Percentiles rank a stretch among this genome's conserved stretches.
These are phyloP conservation scores for Kurtzmaniella cleridarum DNA, from an alignment of 805 yeast species.

Conservation along the genomic window DNA sequence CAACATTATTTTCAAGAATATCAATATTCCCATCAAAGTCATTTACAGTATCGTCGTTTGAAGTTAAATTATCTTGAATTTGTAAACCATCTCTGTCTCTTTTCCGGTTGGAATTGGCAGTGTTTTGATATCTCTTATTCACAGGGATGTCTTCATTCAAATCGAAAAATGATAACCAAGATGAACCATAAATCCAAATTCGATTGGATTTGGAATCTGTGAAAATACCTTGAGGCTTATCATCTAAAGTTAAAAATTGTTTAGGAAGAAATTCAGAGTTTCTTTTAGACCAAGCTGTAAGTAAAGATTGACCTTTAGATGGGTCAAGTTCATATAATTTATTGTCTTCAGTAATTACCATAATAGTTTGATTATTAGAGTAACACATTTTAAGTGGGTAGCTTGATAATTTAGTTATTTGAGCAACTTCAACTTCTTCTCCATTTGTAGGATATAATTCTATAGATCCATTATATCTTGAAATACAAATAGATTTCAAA, in stretches of 20 bases:
- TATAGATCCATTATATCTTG: constrained; percentile 63
- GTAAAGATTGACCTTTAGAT: constrained; percentile 13
- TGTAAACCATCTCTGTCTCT: constrained; percentile 40
- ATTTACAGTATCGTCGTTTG: constrained; percentile 18
- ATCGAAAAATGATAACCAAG: constrained; percentile 77
- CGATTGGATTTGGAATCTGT: constrained; percentile 34
- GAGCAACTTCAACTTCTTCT: constrained; percentile 17
- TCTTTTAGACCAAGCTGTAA: constrained; percentile 74
- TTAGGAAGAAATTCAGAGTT: constrained; percentile 74
- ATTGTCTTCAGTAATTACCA: constrained; percentile 69
- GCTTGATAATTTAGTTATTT: constrained; percentile 55
- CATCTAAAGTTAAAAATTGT: constrained; percentile 50
- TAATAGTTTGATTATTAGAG: constrained; percentile 44
- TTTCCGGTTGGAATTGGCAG: constrained; percentile 26
- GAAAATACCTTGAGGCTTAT: constrained; percentile 72
- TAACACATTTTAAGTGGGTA: constrained; percentile 60
- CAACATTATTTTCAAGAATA: constrained; percentile 2
- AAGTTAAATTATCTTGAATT: constrained; percentile 20
- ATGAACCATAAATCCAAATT: constrained; percentile 84
- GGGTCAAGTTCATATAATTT: constrained; percentile 63
- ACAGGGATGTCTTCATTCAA: constrained; percentile 52
- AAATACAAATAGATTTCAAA: constrained; percentile 45
- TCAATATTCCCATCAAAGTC: constrained; percentile 16
- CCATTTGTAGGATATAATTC: constrained; percentile 37
- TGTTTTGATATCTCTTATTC: constrained; percentile 21